Evolutionary conservation across 2,329 filamentous ascomycete species (phyloP).

Genomic region (Juglanconis juglandina): DNA sequence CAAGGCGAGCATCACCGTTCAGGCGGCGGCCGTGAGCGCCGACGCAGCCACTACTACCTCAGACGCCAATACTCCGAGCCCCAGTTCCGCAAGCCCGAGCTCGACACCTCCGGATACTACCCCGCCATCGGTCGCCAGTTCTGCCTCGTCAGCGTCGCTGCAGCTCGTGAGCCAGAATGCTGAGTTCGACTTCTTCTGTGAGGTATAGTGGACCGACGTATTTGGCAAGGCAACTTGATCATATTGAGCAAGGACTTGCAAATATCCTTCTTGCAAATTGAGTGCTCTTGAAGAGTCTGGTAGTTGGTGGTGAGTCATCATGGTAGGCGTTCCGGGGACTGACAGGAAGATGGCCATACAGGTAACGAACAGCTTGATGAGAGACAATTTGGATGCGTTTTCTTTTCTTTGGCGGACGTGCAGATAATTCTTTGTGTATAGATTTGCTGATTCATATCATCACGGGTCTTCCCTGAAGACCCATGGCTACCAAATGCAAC

Average conservation of each 20-base stretch:
- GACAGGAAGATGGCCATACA: too few species aligned
- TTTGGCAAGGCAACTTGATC: not conserved
- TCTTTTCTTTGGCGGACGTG: not conserved
- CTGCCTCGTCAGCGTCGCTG: slow-evolving; percentile 30
- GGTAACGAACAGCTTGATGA: too few species aligned
- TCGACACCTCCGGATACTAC: slow-evolving; percentile 6
- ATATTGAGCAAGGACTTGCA: not conserved
- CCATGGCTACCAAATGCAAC: too few species aligned
- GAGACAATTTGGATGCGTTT: not conserved
- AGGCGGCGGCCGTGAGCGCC: not conserved
- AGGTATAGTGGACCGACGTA: not conserved
- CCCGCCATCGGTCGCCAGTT: slow-evolving; percentile 22
- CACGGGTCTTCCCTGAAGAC: too few species aligned
- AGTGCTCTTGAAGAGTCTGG: not conserved
- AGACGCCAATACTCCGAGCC: not conserved
- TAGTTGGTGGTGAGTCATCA: not conserved
- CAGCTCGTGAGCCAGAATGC: slow-evolving; percentile 37
- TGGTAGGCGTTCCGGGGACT: not conserved
- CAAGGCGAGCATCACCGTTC: slow-evolving; percentile 23
- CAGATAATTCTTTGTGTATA: not conserved
- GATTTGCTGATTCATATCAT: not conserved
- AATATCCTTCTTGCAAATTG: not conserved
- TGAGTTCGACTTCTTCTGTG: slow-evolving; percentile 45
- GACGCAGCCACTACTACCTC: slow-evolving; percentile 4
- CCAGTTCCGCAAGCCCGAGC: slow-evolving; percentile 10